Evolutionary conservation across 1,284 basidiomycete genomes (phyloP).

Genomic region (Coriolopsis trogii): DNA sequence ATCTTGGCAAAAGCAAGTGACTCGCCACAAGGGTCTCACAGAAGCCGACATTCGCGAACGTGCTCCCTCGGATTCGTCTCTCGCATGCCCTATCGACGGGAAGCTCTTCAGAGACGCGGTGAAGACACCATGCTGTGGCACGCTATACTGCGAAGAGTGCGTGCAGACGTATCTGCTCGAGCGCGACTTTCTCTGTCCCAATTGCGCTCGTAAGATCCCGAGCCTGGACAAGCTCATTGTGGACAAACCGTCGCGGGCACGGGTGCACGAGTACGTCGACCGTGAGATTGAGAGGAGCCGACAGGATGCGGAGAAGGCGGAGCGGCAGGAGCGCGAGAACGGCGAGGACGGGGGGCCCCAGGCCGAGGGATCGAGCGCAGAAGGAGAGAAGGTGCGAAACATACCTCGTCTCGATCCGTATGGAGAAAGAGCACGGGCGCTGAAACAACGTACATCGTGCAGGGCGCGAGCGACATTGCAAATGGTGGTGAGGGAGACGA

Average conservation of each 20-base stretch:
- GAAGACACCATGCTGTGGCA: constrained; percentile 89
- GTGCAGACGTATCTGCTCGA: constrained; percentile 90
- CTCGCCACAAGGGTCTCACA: constrained; percentile 77
- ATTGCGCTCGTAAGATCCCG: constrained; percentile 83
- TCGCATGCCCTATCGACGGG: constrained; percentile 88
- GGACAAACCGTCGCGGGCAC: constrained; percentile 79
- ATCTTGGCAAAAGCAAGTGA: constrained; percentile 92
- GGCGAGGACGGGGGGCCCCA: constrained; percentile 5
- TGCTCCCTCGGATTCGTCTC: constrained; percentile 74
- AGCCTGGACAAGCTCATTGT: constrained; percentile 82
- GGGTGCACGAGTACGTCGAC: constrained; percentile 81
- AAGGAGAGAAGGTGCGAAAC: constrained; percentile 20
- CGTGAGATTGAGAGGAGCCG: constrained; percentile 83
- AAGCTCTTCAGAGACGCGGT: constrained; percentile 86
- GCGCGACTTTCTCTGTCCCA: constrained; percentile 90
- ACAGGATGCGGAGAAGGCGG: constrained; percentile 47
- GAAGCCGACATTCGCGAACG: constrained; percentile 85
- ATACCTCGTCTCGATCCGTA: too few relatives aligned
- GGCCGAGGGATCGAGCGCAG: constrained; percentile 4
- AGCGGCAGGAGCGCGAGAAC: constrained; percentile 10
- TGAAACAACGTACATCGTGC: neutral
- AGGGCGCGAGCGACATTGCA: constrained; percentile 7
- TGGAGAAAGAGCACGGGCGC: too few relatives aligned
- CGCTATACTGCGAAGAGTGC: constrained; percentile 93
- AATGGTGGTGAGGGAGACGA: constrained; percentile 40